Evolutionary conservation across 2,329 filamentous ascomycete species (phyloP).

Genomic region (Sclerotinia subarctica): DNA sequence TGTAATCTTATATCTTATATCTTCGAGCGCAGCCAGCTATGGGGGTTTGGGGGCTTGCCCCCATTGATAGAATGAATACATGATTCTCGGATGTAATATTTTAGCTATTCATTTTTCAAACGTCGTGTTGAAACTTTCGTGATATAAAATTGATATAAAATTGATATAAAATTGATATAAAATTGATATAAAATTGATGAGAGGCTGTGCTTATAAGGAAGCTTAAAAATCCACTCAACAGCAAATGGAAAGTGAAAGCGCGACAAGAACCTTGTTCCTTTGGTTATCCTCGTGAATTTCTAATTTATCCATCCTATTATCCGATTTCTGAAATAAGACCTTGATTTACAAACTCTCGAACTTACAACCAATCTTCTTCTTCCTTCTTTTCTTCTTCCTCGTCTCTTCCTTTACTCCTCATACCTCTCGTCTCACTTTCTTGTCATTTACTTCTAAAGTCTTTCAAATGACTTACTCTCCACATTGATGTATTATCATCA

Average conservation of each 20-base stretch:
- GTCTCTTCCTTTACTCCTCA: not conserved
- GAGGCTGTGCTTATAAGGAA: not conserved
- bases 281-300: conserved; percentile 5
- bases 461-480: conserved; percentile 1
- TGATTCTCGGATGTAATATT: too few species aligned
- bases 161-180: conserved; percentile 2
- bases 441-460: conserved; percentile 12
- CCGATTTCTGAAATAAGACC: not conserved
- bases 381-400: not conserved
- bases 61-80: not conserved
- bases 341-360: not conserved
- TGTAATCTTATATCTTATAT: too few species aligned
- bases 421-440: not conserved
- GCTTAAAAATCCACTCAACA: not conserved
- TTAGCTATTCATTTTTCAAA: not conserved
- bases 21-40: not conserved
- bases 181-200: not conserved
- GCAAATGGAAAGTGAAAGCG: conserved; percentile 3
- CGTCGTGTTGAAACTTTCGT: not conserved
- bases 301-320: not conserved
- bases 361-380: not conserved
- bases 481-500: conserved; percentile 9
- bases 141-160: conserved; percentile 6
- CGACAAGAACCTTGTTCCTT: conserved; percentile 6
- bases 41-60: conserved; percentile 2